Evolutionary conservation across 1,284 basidiomycete genomes (phyloP).

Genomic region (Prillingera fragicola): DNA sequence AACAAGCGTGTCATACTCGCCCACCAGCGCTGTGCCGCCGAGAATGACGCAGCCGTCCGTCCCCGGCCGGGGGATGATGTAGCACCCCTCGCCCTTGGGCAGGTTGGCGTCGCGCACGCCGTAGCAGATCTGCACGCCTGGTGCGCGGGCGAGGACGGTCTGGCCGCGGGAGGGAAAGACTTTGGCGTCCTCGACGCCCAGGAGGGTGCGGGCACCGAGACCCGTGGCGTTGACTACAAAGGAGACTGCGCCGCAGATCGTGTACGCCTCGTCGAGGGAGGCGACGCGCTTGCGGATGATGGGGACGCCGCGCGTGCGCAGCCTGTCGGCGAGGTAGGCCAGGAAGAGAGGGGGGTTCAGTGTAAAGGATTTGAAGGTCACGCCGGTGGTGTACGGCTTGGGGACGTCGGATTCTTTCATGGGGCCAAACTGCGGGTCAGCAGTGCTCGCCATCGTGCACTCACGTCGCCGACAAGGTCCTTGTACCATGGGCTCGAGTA

Average conservation of each 20-base stretch:
- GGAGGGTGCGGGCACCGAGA: constrained; percentile 60
- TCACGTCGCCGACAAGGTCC: constrained; percentile 54
- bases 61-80: constrained; percentile 50
- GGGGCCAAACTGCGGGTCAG: constrained; percentile 27
- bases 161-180: constrained; percentile 81
- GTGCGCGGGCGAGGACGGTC: constrained; percentile 69
- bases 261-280: constrained; percentile 44
- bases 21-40: constrained; percentile 38
- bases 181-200: constrained; percentile 69
- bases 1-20: constrained; percentile 37
- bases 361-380: constrained; percentile 43
- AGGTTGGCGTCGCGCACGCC: constrained; percentile 16
- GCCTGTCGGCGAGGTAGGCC: constrained; percentile 31
- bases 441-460: constrained; percentile 19
- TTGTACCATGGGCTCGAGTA: constrained; percentile 53
- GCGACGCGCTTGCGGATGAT: constrained; percentile 38
- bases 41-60: constrained; percentile 43
- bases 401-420: constrained; percentile 13
- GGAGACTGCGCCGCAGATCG: constrained; percentile 18
- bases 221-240: constrained; percentile 52
- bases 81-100: constrained; percentile 16
- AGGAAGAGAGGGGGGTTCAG: constrained; percentile 47
- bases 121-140: constrained; percentile 40
- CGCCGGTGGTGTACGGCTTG: constrained; percentile 23
- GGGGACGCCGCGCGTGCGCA: constrained; percentile 31